Conservation (phyloP, 257 asterid species). For the Misopates orontium region DNA sequence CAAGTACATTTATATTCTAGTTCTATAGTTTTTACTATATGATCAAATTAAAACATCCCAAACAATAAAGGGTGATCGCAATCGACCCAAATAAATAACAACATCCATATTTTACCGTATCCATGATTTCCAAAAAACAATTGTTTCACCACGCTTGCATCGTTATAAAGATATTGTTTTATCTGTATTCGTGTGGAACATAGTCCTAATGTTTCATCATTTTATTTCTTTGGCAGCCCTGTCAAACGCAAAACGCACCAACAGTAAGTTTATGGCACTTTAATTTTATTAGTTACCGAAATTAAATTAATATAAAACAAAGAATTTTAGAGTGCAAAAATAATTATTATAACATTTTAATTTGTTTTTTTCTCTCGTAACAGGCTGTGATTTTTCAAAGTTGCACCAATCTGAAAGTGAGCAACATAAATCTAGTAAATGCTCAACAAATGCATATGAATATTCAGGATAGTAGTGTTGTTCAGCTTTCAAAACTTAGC, state of each 20-base stretch:
- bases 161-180: no score
- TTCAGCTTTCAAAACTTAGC: slow-evolving; percentile 42
- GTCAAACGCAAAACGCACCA: slow-evolving; percentile 57
- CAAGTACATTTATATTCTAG: no score
- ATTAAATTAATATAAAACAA: neutral
- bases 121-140: no score
- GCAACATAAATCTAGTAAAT: slow-evolving; percentile 45
- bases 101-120: no score
- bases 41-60: no score
- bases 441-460: slow-evolving; percentile 78
- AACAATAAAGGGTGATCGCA: no score
- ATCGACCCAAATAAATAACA: no score
- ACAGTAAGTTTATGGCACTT: slow-evolving; percentile 35
- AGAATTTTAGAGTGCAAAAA: no score
- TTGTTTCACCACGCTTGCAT: no score
- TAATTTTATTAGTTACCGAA: neutral
- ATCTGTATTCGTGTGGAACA: no score
- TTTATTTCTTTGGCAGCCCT: slow-evolving; percentile 36
- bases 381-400: slow-evolving; percentile 72
- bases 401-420: slow-evolving; percentile 62
- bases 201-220: slow-evolving; percentile 15
- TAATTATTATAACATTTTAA: no score
- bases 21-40: no score
- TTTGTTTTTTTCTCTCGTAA: neutral
- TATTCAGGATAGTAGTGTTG: slow-evolving; percentile 43